Evolutionary conservation across 78 protist species (phyloP).

Genomic region (Polysphondylium violaceum): DNA sequence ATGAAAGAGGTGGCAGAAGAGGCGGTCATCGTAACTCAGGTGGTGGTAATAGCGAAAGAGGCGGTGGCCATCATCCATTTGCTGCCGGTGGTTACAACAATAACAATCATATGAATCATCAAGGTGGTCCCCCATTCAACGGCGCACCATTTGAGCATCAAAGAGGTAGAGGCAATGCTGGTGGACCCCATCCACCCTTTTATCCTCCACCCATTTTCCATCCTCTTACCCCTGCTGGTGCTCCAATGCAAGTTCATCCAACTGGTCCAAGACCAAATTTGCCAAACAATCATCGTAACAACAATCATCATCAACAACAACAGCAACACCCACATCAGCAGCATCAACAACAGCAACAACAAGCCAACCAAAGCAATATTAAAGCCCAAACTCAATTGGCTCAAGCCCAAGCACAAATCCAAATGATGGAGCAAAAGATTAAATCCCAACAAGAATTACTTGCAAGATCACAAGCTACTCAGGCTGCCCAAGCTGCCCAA

Average conservation of each 20-base stretch:
- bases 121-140: neutral
- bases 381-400: neutral
- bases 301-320: neutral
- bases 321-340: neutral
- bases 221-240: neutral
- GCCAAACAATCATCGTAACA: neutral
- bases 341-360: neutral
- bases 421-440: conserved; percentile 11
- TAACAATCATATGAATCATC: too few relatives aligned
- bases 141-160: neutral
- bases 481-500: conserved; percentile 1
- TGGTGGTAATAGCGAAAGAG: neutral
- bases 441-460: conserved; percentile 14
- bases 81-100: neutral
- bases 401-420: neutral
- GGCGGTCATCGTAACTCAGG: neutral
- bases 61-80: neutral
- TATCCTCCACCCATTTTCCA: neutral
- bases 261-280: neutral
- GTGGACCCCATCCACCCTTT: neutral
- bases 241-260: neutral
- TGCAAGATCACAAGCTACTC: neutral
- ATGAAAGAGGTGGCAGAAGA: neutral
- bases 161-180: neutral
- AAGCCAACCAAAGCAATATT: neutral